Base-by-base conservation (phyloP, 106 monocot genomes). In the Phalaenopsis equestris region DNA sequence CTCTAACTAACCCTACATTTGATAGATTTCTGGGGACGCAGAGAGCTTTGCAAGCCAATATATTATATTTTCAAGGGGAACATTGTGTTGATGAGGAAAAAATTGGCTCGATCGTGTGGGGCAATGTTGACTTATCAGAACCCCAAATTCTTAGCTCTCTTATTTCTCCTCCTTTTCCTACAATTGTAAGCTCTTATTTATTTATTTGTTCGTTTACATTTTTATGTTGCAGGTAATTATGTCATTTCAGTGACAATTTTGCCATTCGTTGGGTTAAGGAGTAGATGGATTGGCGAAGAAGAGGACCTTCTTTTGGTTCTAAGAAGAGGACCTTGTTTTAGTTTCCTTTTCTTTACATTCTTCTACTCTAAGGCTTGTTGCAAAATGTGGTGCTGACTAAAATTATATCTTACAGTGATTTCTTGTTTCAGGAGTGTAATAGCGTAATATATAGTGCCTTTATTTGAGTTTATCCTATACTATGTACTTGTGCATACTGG, bases 61-160 rank as follows among this genome's bases (percentile, higher is more conserved):
- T 98, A 11, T 46, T 98, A 73, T 98, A 90, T 80, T 79, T 98
- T 78, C 94, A 91, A 78, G 97, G 92, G 16, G 91, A 98, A 76
- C 84, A 84, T 56, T 74, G 77, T 56, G 92, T 89, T 56, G 86
- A 86, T 72, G 90, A 85, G 57, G 90, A 87, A 78, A 86, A 89
- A 57, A 90, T 94, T 67, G 97, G 94, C 9, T 84, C 85, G 9
- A 82, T 98, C 76, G 75, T 87, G n/a, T 94, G 92, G 97, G 86
- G 80, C 55, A 79, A 78, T 4, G 52, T 74, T 21, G 81, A 91
- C 49, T 78, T 92, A 41, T 94, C 86, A 4, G 94, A 92, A 37
- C 92, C 94, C 5, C 70, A 86, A 10, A 70, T 12, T 0, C 79
- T 98, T 36, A 73, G 84, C 75, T 85, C 89, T 41, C 92, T 98